These are phyloP conservation scores for Conticribra guillardii DNA, from an alignment of 108 stramenopile species.

Conservation along the genomic window DNA sequence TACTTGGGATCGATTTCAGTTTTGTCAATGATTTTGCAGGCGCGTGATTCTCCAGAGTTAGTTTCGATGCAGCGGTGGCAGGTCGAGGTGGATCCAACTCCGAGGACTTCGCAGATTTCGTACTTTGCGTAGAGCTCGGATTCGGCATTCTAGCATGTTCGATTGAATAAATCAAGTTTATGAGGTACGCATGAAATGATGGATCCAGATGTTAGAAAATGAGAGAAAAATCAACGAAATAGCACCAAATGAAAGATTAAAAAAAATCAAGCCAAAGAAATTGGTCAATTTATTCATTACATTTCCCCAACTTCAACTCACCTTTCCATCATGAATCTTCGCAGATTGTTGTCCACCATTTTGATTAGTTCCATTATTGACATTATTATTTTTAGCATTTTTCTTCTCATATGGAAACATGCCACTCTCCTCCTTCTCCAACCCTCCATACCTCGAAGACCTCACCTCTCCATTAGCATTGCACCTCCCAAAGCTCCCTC, in stretches of 20 bases:
- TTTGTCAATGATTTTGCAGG: constrained; percentile 98
- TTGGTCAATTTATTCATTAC: too few species aligned
- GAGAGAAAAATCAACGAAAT: not conserved
- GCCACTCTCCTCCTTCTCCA: constrained; percentile 60
- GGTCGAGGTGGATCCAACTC: constrained; percentile 95
- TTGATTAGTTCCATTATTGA: not conserved
- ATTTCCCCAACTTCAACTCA: too few species aligned
- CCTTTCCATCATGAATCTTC: constrained; percentile 62
- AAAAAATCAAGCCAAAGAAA: too few species aligned
- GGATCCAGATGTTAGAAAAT: too few species aligned
- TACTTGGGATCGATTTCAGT: constrained; percentile 88
- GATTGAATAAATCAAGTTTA: not conserved
- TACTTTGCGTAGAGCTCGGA: constrained; percentile 76
- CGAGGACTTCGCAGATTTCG: constrained; percentile 90
- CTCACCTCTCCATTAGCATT: constrained; percentile 15
- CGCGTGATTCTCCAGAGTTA: constrained; percentile 67
- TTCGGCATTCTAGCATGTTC: constrained; percentile 81
- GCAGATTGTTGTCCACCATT: constrained; percentile 18
- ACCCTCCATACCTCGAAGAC: constrained; percentile 56
- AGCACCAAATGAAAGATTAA: not conserved
- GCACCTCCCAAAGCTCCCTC: constrained; percentile 17
- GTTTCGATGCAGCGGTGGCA: constrained; percentile 86
- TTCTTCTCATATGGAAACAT: constrained; percentile 12
- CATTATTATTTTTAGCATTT: not conserved
- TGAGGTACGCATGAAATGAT: too few species aligned